Base-by-base conservation (phyloP, 768 basidiomycete genomes). In the Amanita pallidorosea region DNA sequence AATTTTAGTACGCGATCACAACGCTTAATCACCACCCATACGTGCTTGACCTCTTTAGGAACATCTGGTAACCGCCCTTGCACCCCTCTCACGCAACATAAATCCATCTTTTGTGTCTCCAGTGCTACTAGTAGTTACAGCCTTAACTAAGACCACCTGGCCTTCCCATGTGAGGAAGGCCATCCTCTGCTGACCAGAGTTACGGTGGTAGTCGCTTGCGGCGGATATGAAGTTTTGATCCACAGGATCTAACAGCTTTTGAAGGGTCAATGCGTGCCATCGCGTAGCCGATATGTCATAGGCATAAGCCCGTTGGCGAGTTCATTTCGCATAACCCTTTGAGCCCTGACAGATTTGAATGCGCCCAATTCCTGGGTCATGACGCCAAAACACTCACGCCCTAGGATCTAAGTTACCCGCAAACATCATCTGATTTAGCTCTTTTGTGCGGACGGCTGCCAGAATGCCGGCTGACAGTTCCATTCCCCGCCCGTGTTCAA, bases 21-120 rank as follows among this genome's bases (percentile, higher is more conserved):
- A 48, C 47, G 47, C 47, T 22, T 48, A 48, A 48, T 37, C 47
- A 38, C 47, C 47, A 48, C 36, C 9, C 23, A 25, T 25, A 36
- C 11, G 40, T 15, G 27, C 27, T 43, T 43, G 15, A 29, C 42
- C 23, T 22, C n/a, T 0, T 45, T 17, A 27, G 43, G 27, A 8
- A 27, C 18, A 12, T 31, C 4, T 9, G 2, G 23, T 33, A 34
- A 17, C 15, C 7, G 17, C n/a, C 42, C 27, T 44, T 23, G 20
- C 25, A 29, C 1, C 2, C 1, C 27, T 29, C 27, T 44, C 12
- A 12, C 27, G 11, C 11, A 31, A 11, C 31, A 31, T 31, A 11
- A 12, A 31, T 12, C 7, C 0, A 29, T 29, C 8, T 9, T 9
- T 29, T n/a, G n/a, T 31, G 27, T 29, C 27, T 29, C 27, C 27